phyloP scores from a whole-genome alignment of 768 basidiomycete genomes.

The Lactarius indigo region DNA sequence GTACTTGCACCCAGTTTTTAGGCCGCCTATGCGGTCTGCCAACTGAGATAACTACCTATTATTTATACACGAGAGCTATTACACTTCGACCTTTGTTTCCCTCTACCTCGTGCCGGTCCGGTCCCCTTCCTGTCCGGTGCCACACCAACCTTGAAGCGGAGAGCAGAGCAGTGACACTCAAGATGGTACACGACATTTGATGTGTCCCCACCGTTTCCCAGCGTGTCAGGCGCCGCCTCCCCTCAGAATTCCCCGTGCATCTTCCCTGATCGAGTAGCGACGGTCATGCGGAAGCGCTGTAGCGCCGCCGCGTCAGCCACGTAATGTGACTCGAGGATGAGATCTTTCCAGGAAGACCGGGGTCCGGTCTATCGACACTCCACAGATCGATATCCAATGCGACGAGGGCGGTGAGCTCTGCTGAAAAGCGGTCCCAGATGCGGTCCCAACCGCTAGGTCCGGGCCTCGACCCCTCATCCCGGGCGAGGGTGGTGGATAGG shows the following conservation, averaged over 20 bases:
- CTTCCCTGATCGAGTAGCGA: background rate
- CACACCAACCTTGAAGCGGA: too few species aligned
- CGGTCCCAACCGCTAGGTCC: background rate
- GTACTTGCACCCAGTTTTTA: too few species aligned
- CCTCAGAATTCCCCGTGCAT: too few species aligned
- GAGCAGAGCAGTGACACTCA: too few species aligned
- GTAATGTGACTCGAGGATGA: background rate
- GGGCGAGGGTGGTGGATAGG: too few species aligned
- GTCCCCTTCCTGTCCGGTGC: too few species aligned
- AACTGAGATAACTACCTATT: too few species aligned
- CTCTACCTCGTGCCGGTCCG: too few species aligned
- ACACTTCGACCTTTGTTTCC: too few species aligned
- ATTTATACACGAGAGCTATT: too few species aligned
- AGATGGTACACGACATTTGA: background rate
- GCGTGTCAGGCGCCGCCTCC: background rate
- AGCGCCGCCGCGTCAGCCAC: background rate
- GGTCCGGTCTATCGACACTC: background rate
- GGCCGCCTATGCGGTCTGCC: too few species aligned
- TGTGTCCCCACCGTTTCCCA: background rate
- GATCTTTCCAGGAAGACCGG: background rate
- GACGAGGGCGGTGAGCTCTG: background rate
- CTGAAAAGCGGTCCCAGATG: background rate
- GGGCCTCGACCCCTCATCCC: background rate
- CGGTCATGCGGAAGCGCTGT: background rate
- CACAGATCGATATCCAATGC: background rate